phyloP scores from a whole-genome alignment of 2,329 filamentous ascomycete genomes.

The Fusarium multiceps region DNA sequence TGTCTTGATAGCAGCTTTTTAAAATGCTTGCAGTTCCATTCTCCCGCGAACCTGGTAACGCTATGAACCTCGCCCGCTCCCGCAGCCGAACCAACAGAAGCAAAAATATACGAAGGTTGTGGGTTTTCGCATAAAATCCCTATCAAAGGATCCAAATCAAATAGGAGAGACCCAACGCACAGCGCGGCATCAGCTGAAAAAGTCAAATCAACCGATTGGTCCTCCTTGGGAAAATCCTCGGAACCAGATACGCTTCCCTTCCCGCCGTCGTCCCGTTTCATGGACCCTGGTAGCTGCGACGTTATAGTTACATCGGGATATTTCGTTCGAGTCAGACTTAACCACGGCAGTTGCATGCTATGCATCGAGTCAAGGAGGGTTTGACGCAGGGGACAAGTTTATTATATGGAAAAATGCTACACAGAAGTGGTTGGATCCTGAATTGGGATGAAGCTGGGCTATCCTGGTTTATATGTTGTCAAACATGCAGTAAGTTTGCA shows the following conservation, averaged over 20 bases:
- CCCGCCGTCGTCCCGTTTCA: neutral
- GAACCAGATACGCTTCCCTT: neutral
- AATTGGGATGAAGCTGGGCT: neutral
- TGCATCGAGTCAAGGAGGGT: neutral
- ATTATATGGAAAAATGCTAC: neutral
- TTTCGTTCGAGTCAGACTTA: neutral
- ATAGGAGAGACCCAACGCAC: neutral
- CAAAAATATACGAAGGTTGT: neutral
- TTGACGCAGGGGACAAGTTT: neutral
- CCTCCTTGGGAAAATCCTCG: neutral
- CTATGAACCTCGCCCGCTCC: neutral
- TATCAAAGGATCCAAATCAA: neutral
- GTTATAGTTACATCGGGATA: neutral
- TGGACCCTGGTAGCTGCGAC: neutral
- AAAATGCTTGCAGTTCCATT: neutral
- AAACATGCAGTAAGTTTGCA: neutral
- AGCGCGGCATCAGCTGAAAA: neutral
- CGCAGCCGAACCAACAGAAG: neutral
- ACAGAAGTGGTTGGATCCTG: neutral
- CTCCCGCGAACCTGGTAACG: neutral
- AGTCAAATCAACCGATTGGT: neutral
- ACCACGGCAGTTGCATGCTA: neutral
- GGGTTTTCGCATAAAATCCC: neutral
- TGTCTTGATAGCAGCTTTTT: neutral
- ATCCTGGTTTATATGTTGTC: neutral